phyloP scores from a whole-genome alignment of 345 rosid genomes.

The Fremontodendron californicum region DNA sequence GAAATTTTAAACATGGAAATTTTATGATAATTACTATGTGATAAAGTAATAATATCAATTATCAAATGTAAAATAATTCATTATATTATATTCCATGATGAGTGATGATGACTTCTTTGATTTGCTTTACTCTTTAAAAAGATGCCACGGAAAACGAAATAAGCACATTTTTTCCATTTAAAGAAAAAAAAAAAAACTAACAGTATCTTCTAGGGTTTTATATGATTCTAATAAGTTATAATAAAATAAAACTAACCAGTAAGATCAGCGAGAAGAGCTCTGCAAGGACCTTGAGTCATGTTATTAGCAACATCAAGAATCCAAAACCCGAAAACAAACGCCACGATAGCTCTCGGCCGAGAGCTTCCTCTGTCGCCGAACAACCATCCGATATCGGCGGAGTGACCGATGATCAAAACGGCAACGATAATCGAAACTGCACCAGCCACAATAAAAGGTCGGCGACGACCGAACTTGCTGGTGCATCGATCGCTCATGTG shows the following conservation, averaged over 20 bases:
- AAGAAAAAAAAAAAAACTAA: background rate
- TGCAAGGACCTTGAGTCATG: constrained; percentile 89
- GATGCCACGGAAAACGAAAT: background rate
- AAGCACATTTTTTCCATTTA: background rate
- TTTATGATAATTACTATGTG: background rate
- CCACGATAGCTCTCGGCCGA: constrained; percentile 70
- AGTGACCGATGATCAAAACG: constrained; percentile 68
- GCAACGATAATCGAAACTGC: constrained; percentile 50
- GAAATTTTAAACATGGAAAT: background rate
- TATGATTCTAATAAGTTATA: background rate
- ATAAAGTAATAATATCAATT: background rate
- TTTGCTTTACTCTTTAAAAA: background rate
- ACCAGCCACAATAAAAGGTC: constrained; percentile 76
- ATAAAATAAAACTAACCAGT: constrained; percentile 50
- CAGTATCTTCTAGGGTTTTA: constrained; percentile 4
- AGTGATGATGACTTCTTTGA: background rate
- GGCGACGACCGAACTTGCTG: constrained; percentile 81
- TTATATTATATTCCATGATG: background rate
- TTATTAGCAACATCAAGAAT: constrained; percentile 89
- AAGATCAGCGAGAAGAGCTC: constrained; percentile 95
- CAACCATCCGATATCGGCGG: constrained; percentile 90
- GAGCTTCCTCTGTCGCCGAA: constrained; percentile 50
- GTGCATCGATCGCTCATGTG: constrained; percentile 83
- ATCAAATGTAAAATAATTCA: background rate
- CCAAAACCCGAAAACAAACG: constrained; percentile 87